Conservation (phyloP, 176 grass and related monocot species). For the Alloteropsis semialata region DNA sequence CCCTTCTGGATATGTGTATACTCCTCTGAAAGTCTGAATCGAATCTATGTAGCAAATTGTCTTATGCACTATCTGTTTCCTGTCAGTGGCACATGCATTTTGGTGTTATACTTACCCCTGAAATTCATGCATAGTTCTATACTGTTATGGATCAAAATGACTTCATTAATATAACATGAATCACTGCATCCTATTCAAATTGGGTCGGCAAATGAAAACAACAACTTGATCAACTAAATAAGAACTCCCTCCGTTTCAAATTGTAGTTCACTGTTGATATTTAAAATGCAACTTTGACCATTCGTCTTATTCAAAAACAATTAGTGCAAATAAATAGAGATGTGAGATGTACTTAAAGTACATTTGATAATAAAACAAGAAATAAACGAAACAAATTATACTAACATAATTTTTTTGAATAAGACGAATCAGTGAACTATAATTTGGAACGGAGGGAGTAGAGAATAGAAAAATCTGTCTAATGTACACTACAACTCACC, state of each 20-base stretch:
- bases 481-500: constrained; percentile 20
- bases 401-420: too few species aligned
- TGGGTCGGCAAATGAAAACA: background rate
- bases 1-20: constrained; percentile 24
- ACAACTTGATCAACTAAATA: background rate
- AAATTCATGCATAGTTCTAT: background rate
- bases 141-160: constrained; percentile 8
- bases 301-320: too few species aligned
- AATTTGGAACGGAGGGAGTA: too few species aligned
- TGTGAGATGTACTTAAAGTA: too few species aligned
- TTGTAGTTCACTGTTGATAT: too few species aligned
- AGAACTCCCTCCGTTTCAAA: too few species aligned
- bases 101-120: background rate
- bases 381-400: too few species aligned
- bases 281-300: too few species aligned
- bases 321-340: too few species aligned
- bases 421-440: too few species aligned
- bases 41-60: constrained; percentile 9
- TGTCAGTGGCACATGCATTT: constrained; percentile 23
- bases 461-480: constrained; percentile 3
- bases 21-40: constrained; percentile 13
- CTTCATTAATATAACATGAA: background rate
- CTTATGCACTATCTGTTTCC: constrained; percentile 1
- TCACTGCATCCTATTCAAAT: background rate
- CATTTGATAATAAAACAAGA: too few species aligned